Evolutionary conservation across 2,329 filamentous ascomycete genomes (phyloP).

Genomic region (Fusarium abutilonis): DNA sequence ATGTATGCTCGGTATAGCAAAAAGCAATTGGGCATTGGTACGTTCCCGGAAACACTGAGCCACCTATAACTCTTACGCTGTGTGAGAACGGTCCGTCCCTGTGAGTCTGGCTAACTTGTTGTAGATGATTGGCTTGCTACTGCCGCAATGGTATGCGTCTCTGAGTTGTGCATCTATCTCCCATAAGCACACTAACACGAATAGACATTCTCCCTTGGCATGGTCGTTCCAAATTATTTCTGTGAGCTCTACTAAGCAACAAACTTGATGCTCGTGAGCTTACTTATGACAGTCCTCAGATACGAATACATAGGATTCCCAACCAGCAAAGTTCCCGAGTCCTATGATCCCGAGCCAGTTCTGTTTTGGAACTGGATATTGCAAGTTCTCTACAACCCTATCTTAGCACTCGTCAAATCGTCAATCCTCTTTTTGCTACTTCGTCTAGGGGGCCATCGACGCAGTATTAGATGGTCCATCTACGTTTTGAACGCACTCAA

Average conservation of each 20-base stretch:
- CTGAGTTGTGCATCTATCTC: accelerated
- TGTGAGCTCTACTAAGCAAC: constrained; percentile 4
- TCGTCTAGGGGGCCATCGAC: constrained; percentile 48
- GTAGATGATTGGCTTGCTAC: constrained; percentile 36
- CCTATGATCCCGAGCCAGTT: constrained; percentile 28
- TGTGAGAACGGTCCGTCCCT: neutral
- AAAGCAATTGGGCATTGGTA: constrained; percentile 35
- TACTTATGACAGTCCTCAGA: constrained; percentile 13
- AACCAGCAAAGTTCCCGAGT: constrained; percentile 13
- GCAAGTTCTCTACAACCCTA: constrained; percentile 55
- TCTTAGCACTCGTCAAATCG: constrained; percentile 57
- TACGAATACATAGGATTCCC: constrained; percentile 36
- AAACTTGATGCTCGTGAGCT: accelerated
- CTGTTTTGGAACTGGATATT: constrained; percentile 41
- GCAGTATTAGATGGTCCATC: constrained; percentile 40
- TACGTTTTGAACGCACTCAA: constrained; percentile 51
- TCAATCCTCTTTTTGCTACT: constrained; percentile 59
- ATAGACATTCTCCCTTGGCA: constrained; percentile 29
- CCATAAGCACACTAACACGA: neutral
- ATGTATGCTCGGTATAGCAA: constrained; percentile 33
- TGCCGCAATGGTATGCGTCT: constrained; percentile 28
- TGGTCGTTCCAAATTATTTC: constrained; percentile 32
- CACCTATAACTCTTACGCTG: no score
- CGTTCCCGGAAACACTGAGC: neutral
- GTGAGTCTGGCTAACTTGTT: neutral